Evolutionary conservation across 257 asterid species (phyloP), one percentile per base, ranked within the genome.

Genomic region (Plectranthus barbatus): DNA sequence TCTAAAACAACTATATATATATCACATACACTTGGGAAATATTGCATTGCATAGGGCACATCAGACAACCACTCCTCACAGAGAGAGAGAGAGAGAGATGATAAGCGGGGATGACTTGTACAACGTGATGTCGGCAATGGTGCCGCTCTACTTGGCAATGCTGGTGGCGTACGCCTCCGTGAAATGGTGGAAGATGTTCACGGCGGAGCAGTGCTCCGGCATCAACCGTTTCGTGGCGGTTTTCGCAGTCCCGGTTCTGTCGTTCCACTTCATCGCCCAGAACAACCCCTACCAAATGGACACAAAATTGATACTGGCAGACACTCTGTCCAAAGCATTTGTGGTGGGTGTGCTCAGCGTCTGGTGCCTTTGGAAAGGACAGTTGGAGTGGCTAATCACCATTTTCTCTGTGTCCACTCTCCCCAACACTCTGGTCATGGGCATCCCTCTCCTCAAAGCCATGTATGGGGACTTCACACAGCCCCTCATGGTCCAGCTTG

Each of bases 171-270:
- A 84, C 68, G 79, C 63, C 14, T 76, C 95, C 9, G 85, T 87
- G 3, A 84, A 76, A 55, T 84, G 90, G 90, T 79, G 86, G 72
- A 74, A 71, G 33, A 72, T 87, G 19, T 87, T 87, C 88, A 66
- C 95, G 11, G 75, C 94, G 64, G 90, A 76, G 58, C 95, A 87
- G 62, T 84, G 94, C 74, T 69, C 90, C 64, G 95, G 95, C 60
- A 73, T 84, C 72, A 81, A 87, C 84, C 83, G 86, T 0, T 84
- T 84, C 68, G 91, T 87, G 5, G 91, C 91, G 1, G 84, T 77
- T 7, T 87, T 87, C 24, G 85, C 90, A 0, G 85, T 87, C 20
- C 95, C 94, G 18, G 88, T 87, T 13, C 61, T 87, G 4, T 87
- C 95, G 5, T 87, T 87, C 60, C 88, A 87, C 69, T 84, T 87